phyloP scores from a whole-genome alignment of 2,329 filamentous ascomycete species.

The Cladosporium oxysporum region DNA sequence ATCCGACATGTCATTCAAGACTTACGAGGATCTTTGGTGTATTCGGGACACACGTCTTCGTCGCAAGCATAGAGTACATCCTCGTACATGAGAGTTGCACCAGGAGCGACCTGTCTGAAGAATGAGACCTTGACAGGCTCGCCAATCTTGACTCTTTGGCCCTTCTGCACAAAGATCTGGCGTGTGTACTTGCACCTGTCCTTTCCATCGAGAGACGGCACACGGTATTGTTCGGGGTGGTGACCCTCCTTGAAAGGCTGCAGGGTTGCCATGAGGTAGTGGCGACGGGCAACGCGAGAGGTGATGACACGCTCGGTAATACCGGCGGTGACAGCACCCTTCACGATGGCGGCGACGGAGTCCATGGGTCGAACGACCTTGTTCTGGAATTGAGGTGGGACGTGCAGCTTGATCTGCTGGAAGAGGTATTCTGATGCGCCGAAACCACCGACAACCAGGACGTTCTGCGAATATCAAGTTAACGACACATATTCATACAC shows the following conservation, averaged over 20 bases:
- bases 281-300: slow-evolving; percentile 91
- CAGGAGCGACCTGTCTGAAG: slow-evolving; percentile 95
- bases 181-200: slow-evolving; percentile 98
- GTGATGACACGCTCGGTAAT: slow-evolving; percentile 97
- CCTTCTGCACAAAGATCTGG: slow-evolving; percentile 98
- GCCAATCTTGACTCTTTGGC: slow-evolving; percentile 97
- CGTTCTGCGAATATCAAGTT: slow-evolving; percentile 61
- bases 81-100: slow-evolving; percentile 98
- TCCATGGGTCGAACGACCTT: slow-evolving; percentile 99
- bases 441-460: slow-evolving; percentile 95
- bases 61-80: slow-evolving; percentile 97
- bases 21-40: slow-evolving; percentile 98
- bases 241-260: slow-evolving; percentile 99
- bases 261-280: slow-evolving; percentile 98
- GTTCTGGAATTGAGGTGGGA: slow-evolving; percentile 95
- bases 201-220: slow-evolving; percentile 93
- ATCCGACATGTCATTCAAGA: slow-evolving; percentile 35
- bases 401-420: slow-evolving; percentile 98
- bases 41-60: slow-evolving; percentile 96
- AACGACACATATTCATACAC: slow-evolving; percentile 24
- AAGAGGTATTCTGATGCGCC: slow-evolving; percentile 98
- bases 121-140: slow-evolving; percentile 99
- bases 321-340: slow-evolving; percentile 94
- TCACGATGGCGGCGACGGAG: slow-evolving; percentile 96
- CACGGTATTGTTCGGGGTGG: slow-evolving; percentile 96